Evolutionary conservation across 257 asterid species (phyloP), one percentile per base, ranked within the genome.

Genomic region (Solanum clarkiae): DNA sequence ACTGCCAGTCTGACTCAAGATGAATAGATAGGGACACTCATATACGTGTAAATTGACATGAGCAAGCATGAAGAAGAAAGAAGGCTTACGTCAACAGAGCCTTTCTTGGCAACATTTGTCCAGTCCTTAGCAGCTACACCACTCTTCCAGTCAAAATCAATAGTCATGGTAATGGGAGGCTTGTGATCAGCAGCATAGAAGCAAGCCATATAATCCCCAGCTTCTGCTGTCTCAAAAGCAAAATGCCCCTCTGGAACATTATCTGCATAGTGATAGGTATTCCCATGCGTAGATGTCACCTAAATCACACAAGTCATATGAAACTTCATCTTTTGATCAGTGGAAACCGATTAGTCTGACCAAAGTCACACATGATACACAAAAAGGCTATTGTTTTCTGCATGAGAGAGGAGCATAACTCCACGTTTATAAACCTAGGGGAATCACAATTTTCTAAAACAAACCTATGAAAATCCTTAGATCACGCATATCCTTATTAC

Each of bases 101-200:
- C 95, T 87, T 96, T 96, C 90, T 96, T 96, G 57, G 98, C 99
- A 24, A 96, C 95, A 88, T 86, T 93, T 36, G 93, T 69, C 99
- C 98, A 94, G 57, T 94, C 99, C 93, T 94, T 94, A 44, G 99
- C 93, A 81, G 97, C 98, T 84, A 96, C 88, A 55, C 98, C 99
- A 44, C 98, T 94, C 81, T 93, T 96, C 99, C 98, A 96, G 26
- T 93, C 97, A 59, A 96, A 92, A 84, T 95, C 98, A n/a, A 96
- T 77, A 20, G 95, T 93, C 57, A 95, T 26, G 14, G 91, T 87
- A 51, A 86, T 86, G 0, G 97, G 83, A 26, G 99, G 97, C 42
- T 86, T 90, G 89, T 93, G 92, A 88, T 92, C 95, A 74, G 93
- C 82, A 7, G 98, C 97, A 71, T 86, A 90, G 88, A 96, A 96